A percentile compares a stretch with the other conserved stretches of the same genome.
These are phyloP conservation scores for Peronospora belbahrii DNA, from an alignment of 352 stramenopile genomes.

Conservation along the genomic window DNA sequence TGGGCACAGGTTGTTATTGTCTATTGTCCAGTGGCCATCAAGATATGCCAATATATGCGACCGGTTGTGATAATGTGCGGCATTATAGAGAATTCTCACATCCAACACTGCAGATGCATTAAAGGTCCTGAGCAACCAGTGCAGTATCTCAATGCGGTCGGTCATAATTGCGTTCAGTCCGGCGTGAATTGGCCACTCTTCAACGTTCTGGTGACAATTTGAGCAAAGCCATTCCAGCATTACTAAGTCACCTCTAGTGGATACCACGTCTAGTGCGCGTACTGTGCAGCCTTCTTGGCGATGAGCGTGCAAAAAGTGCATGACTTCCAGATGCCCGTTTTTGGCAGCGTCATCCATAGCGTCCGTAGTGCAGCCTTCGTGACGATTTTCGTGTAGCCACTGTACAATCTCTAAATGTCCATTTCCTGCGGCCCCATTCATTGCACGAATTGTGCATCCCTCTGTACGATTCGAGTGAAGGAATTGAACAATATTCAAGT, in stretches of 20 bases:
- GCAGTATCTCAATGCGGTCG: slow-evolving; percentile 19
- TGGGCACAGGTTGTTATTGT: background rate
- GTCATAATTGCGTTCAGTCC: slow-evolving; percentile 14
- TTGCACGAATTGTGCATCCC: slow-evolving; percentile 24
- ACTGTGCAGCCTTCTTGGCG: slow-evolving; percentile 16
- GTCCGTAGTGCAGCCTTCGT: slow-evolving; percentile 27
- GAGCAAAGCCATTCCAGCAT: slow-evolving; percentile 23
- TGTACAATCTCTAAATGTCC: slow-evolving; percentile 21
- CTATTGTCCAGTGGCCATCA: slow-evolving; percentile 12
- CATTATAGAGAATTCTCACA: slow-evolving; percentile 15
- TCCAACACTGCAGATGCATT: background rate
- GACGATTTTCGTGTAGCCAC: slow-evolving; percentile 26
- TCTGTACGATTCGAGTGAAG: slow-evolving; percentile 13
- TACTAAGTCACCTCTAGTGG: slow-evolving; percentile 9
- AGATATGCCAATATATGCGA: slow-evolving; percentile 22
- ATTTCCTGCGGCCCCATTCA: slow-evolving; percentile 26
- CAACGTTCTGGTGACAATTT: background rate
- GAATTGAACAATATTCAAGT: slow-evolving; percentile 23
- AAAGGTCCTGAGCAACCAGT: slow-evolving; percentile 18
- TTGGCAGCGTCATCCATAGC: slow-evolving; percentile 25
- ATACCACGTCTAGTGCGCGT: slow-evolving; percentile 14
- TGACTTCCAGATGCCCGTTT: slow-evolving; percentile 23
- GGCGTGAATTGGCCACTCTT: slow-evolving; percentile 18
- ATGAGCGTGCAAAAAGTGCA: slow-evolving; percentile 19
- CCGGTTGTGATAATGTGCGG: slow-evolving; percentile 12